A percentile compares a stretch with the other conserved stretches of the same genome.
Evolutionary conservation across 441 rosid species (phyloP).

Genomic region (Dalechampia spathulata): DNA sequence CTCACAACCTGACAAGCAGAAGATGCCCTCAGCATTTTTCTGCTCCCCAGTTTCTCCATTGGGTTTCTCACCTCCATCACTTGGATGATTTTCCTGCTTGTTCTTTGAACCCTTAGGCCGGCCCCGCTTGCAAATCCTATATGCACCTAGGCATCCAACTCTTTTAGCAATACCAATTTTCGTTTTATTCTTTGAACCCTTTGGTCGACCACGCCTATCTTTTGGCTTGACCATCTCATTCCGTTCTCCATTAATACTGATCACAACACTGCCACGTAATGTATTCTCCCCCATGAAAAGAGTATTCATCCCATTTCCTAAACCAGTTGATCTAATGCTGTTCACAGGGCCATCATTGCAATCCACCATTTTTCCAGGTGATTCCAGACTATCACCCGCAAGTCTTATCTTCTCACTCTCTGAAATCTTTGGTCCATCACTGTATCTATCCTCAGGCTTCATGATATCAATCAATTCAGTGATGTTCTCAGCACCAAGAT

Average conservation of each 20-base stretch:
- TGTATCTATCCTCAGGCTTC: background rate
- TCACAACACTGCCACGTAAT: background rate
- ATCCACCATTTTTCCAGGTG: background rate
- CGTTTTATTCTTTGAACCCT: conserved; percentile 14
- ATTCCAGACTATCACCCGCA: background rate
- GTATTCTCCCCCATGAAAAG: background rate
- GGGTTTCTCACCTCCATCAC: background rate
- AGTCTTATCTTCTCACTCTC: conserved; percentile 1
- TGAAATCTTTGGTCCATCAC: conserved; percentile 19
- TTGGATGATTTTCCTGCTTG: conserved; percentile 7
- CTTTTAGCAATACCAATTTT: background rate
- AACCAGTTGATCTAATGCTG: background rate
- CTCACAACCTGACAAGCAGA: background rate
- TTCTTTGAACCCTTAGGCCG: conserved; percentile 19
- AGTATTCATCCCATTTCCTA: background rate
- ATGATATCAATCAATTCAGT: background rate
- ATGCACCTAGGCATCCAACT: background rate
- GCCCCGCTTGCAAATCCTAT: conserved; percentile 8
- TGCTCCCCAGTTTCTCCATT: background rate
- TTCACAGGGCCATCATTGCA: background rate
- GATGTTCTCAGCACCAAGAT: background rate
- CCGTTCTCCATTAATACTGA: conserved; percentile 1
- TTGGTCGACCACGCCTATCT: conserved; percentile 15
- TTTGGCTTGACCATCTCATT: background rate
- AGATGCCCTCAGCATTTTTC: background rate